phyloP scores from a whole-genome alignment of 2,329 filamentous ascomycete genomes.

The Penicillium freii region DNA sequence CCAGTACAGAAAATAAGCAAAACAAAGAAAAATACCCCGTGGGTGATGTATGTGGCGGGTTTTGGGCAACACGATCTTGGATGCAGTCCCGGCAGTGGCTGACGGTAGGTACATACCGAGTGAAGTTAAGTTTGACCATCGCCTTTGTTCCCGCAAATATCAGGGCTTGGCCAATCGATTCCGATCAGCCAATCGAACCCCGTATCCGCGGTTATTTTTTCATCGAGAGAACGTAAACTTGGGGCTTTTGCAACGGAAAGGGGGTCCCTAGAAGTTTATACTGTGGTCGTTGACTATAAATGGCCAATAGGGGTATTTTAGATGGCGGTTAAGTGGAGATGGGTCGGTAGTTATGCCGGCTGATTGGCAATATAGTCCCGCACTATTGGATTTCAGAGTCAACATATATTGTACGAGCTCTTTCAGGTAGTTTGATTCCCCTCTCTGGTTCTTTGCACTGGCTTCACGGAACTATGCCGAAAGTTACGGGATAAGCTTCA shows the following conservation, averaged over 20 bases:
- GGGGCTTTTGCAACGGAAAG: not conserved
- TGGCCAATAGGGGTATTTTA: not conserved
- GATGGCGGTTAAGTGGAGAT: not conserved
- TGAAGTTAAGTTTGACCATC: not conserved
- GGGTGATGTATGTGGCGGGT: not conserved
- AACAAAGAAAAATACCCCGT: not conserved
- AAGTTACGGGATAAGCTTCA: not conserved
- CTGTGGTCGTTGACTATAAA: not conserved
- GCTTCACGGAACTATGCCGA: not conserved
- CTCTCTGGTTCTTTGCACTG: not conserved
- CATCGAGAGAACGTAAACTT: not conserved
- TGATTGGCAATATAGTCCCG: conserved; percentile 1
- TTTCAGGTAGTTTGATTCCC: not conserved
- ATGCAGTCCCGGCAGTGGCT: not conserved
- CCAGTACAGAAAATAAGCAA: not conserved
- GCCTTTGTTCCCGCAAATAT: not conserved
- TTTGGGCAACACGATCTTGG: not conserved
- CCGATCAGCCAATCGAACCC: conserved; percentile 1
- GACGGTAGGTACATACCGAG: not conserved
- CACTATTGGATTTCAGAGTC: not conserved
- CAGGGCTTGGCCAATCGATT: not conserved
- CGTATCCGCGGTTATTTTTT: not conserved
- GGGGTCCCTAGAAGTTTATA: not conserved
- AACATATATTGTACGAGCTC: not conserved
- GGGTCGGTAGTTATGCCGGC: not conserved